phyloP scores from a whole-genome alignment of 2,329 filamentous ascomycete genomes.

The Botrytis pseudocinerea region DNA sequence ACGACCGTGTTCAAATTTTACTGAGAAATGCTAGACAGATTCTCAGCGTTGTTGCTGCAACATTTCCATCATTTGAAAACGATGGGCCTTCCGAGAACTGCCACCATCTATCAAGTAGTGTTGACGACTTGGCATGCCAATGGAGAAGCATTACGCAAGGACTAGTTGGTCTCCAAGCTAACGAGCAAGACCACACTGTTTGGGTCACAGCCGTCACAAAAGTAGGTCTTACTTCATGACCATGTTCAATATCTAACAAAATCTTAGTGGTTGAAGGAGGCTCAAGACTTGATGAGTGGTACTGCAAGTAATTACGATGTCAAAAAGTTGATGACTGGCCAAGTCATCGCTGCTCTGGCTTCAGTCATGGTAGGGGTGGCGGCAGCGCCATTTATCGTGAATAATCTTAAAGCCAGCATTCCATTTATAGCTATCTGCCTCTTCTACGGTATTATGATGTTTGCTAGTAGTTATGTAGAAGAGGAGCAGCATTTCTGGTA shows the following conservation, averaged over 20 bases:
- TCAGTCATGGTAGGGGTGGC: conserved; percentile 42
- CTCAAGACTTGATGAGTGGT: conserved; percentile 76
- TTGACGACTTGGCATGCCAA: conserved; percentile 65
- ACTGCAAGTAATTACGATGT: conserved; percentile 93
- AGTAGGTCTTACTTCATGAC: conserved; percentile 37
- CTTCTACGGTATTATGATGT: conserved; percentile 86
- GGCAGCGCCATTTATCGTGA: conserved; percentile 46
- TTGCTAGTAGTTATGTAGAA: conserved; percentile 95
- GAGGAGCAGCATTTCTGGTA: conserved; percentile 99
- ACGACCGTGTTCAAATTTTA: conserved; percentile 67
- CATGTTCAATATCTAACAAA: conserved; percentile 28
- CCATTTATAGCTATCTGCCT: conserved; percentile 55
- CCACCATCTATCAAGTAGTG: conserved; percentile 31
- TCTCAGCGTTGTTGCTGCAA: conserved; percentile 70
- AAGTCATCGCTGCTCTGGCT: conserved; percentile 43
- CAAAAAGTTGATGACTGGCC: conserved; percentile 54
- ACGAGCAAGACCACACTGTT: conserved; percentile 40
- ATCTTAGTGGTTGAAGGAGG: conserved; percentile 45
- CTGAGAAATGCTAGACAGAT: conserved; percentile 81
- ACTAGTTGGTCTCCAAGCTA: conserved; percentile 27
- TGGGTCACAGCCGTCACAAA: conserved; percentile 49
- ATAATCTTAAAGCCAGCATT: conserved; percentile 39
- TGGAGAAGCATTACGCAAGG: conserved; percentile 54
- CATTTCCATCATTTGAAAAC: conserved; percentile 59
- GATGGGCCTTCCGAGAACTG: conserved; percentile 35